phyloP scores from a whole-genome alignment of 768 basidiomycete species.

The Dacryopinax primogenitus region DNA sequence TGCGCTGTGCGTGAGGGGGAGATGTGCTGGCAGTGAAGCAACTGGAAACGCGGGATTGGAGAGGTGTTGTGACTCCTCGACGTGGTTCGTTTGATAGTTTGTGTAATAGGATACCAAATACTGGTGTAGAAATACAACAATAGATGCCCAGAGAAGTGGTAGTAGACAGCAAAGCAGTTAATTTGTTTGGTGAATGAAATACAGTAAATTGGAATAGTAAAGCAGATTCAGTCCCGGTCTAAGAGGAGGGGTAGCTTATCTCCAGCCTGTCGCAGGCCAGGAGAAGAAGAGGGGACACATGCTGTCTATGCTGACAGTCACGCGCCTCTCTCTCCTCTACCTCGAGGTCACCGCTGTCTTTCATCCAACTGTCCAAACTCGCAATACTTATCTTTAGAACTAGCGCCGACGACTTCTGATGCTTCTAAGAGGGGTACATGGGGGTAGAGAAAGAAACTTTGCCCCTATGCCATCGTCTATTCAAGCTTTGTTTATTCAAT shows the following conservation, averaged over 20 bases:
- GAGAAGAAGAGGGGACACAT: not conserved
- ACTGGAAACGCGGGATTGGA: not conserved
- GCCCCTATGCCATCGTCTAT: not conserved
- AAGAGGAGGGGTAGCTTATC: not conserved
- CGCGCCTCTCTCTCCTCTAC: not conserved
- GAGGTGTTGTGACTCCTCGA: not conserved
- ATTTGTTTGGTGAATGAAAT: not conserved
- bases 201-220: not conserved
- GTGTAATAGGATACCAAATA: not conserved
- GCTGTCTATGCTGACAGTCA: not conserved
- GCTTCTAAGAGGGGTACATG: too few relatives aligned
- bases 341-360: not conserved
- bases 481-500: not conserved
- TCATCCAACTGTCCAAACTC: not conserved
- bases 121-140: slow-evolving; percentile 6
- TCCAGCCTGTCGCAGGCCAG: not conserved
- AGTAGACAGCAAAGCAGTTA: not conserved
- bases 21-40: not conserved
- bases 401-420: too few relatives aligned
- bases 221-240: not conserved
- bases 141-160: not conserved
- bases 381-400: not conserved
- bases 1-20: not conserved
- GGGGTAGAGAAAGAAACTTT: not conserved
- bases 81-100: not conserved